Conservation (phyloP, 2,329 filamentous ascomycete genomes). For the Aspergillus luchuensis region DNA sequence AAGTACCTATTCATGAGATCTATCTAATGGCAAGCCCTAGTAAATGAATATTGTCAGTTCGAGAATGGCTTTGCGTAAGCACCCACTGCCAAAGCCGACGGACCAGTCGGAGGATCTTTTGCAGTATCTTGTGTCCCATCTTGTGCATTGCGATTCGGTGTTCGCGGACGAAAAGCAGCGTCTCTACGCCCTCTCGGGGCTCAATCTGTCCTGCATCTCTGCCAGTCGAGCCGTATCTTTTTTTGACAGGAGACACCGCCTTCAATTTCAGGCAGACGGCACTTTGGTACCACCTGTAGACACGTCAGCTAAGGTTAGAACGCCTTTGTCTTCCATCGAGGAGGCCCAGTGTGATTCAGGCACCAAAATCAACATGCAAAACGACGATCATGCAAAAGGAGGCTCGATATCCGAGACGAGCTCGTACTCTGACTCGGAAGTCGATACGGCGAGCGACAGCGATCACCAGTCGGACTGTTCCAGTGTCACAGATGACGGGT, state of each 20-base stretch:
- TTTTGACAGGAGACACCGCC: conserved; percentile 16
- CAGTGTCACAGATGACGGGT: conserved; percentile 23
- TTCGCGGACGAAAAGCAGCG: conserved; percentile 23
- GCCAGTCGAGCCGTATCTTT: conserved; percentile 21
- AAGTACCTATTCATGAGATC: neutral
- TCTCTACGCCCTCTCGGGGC: conserved; percentile 15
- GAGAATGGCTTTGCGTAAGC: conserved; percentile 15
- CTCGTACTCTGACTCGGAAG: neutral
- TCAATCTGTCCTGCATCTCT: conserved; percentile 22
- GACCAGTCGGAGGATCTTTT: conserved; percentile 19
- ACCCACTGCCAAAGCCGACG: conserved; percentile 14
- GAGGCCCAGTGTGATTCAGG: too few relatives aligned
- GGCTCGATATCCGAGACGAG: too few relatives aligned
- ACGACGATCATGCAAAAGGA: neutral
- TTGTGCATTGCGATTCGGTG: conserved; percentile 15
- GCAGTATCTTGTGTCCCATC: conserved; percentile 15
- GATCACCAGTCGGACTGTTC: conserved; percentile 18
- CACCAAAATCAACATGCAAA: neutral
- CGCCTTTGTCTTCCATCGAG: too few relatives aligned
- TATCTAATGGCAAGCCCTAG: conserved; percentile 1
- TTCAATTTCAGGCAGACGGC: too few relatives aligned
- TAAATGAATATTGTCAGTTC: conserved; percentile 21
- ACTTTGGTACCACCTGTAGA: too few relatives aligned
- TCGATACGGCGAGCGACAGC: conserved; percentile 7
- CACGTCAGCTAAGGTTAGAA: too few relatives aligned